These are phyloP conservation scores for Kregervanrija delftensis DNA, from an alignment of 805 yeast genomes.

Conservation along the genomic window DNA sequence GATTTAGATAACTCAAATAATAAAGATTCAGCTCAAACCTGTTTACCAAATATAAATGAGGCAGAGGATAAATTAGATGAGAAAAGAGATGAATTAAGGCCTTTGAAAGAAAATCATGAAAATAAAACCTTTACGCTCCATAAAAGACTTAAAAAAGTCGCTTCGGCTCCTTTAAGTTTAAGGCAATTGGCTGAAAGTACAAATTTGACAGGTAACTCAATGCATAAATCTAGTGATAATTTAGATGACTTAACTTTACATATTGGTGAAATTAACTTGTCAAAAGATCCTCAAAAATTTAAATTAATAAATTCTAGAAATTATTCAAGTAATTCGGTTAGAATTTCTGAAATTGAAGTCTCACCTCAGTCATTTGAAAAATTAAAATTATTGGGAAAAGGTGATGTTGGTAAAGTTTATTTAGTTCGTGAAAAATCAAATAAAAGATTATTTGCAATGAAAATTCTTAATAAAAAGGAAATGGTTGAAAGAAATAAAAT, in stretches of 20 bases:
- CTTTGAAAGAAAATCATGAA: constrained; percentile 6
- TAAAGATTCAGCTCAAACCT: too few relatives aligned
- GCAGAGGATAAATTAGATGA: constrained; percentile 7
- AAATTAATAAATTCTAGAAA: constrained; percentile 38
- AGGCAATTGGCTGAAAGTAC: constrained; percentile 26
- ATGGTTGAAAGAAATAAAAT: constrained; percentile 94
- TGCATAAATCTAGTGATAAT: background rate
- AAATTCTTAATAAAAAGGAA: constrained; percentile 80
- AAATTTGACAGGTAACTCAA: background rate
- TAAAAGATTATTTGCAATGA: constrained; percentile 82
- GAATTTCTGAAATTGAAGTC: constrained; percentile 71
- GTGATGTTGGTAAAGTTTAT: constrained; percentile 96
- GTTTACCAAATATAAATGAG: background rate
- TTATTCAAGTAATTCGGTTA: constrained; percentile 70
- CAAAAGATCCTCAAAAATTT: constrained; percentile 35
- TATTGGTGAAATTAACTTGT: constrained; percentile 30
- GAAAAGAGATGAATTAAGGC: constrained; percentile 9
- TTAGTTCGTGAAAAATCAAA: constrained; percentile 77
- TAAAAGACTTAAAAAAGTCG: constrained; percentile 58
- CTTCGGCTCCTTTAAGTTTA: constrained; percentile 73
- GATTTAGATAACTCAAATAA: background rate
- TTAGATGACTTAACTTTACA: constrained; percentile 23
- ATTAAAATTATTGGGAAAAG: constrained; percentile 85
- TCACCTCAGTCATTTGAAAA: constrained; percentile 84
- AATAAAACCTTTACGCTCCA: constrained; percentile 22